Base-by-base conservation (phyloP, 768 basidiomycete species). In the Hortiboletus flavorubellus region DNA sequence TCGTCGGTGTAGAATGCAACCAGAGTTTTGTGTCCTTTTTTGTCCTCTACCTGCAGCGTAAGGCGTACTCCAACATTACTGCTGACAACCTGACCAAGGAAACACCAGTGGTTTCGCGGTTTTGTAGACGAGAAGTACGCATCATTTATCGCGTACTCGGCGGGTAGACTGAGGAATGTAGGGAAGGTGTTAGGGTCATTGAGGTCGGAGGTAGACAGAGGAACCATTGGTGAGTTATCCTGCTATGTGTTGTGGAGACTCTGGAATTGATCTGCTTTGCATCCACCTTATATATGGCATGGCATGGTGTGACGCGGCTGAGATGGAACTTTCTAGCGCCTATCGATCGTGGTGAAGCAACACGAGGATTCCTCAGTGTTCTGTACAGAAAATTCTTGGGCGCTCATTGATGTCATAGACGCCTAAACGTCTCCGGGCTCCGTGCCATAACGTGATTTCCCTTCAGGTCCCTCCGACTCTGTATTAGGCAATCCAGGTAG, bases 1-100 rank as follows among this genome's bases (percentile, higher is more conserved):
- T 69, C 68, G 29, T 69, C 63, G 6, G 69, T 69, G n/a, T 69
- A 67, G 60, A 69, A 69, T 12, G 67, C 67, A 21, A 69, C 67
- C 31, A 61, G 54, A 11, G 68, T 46, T 46, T 43, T 41, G 9
- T 67, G 54, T 10, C 69, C 68, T 14, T 56, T 58, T 46, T 38
- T 68, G 56, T 69, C 68, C 45, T 70, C 61, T n/a, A 70, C 68
- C 15, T 69, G 38, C n/a, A 69, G 53, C 2, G 44, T 47, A 50
- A 69, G 68, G 49, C 68, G 68, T 38, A 69, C 68, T n/a, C 58
- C n/a, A 21, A 62, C 54, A n/a, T 29, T 21, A 5, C 59, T 68
- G 15, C 63, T 65, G 43, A 69, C 53, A 15, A 69, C 62, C 26
- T 47, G 59, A 5, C 68, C 68, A 5, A 69, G 60, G 42, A 70